Percentiles rank a stretch among this genome's conserved stretches.
phyloP scores from a whole-genome alignment of 805 yeast genomes.

The Candida silvatica region DNA sequence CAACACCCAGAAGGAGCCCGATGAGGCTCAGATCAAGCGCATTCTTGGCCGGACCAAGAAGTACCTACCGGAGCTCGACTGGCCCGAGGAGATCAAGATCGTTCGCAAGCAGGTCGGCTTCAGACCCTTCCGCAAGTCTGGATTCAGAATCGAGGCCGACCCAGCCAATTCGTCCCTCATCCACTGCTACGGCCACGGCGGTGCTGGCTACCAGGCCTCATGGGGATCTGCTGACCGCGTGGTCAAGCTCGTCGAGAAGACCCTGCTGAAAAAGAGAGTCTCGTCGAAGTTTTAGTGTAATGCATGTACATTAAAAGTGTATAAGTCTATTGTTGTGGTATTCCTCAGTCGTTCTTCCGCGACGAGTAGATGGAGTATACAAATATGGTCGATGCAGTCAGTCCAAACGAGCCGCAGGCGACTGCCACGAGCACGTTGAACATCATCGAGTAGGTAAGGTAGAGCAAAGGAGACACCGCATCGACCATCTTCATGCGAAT shows the following conservation, averaged over 20 bases:
- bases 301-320: background rate
- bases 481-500: conserved; percentile 54
- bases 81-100: conserved; percentile 31
- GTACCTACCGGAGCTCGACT: conserved; percentile 30
- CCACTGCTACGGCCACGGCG: conserved; percentile 42
- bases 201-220: conserved; percentile 40
- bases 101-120: conserved; percentile 51
- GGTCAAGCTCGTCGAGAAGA: conserved; percentile 8
- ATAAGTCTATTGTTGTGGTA: background rate
- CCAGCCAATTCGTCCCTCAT: conserved; percentile 41
- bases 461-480: conserved; percentile 57
- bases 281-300: background rate
- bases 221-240: conserved; percentile 54
- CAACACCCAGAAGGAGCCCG: conserved; percentile 20
- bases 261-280: background rate
- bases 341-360: conserved; percentile 9
- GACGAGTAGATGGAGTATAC: conserved; percentile 54
- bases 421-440: conserved; percentile 55
- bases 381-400: conserved; percentile 57
- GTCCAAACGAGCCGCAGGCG: conserved; percentile 70
- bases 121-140: conserved; percentile 58
- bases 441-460: conserved; percentile 63
- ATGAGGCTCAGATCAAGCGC: conserved; percentile 36
- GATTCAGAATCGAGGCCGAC: conserved; percentile 43
- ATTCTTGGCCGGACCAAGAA: conserved; percentile 36